A percentile compares a stretch with the other conserved stretches of the same genome.
phyloP scores from a whole-genome alignment of 2,329 filamentous ascomycete species.

The Metarhizium robertsii region DNA sequence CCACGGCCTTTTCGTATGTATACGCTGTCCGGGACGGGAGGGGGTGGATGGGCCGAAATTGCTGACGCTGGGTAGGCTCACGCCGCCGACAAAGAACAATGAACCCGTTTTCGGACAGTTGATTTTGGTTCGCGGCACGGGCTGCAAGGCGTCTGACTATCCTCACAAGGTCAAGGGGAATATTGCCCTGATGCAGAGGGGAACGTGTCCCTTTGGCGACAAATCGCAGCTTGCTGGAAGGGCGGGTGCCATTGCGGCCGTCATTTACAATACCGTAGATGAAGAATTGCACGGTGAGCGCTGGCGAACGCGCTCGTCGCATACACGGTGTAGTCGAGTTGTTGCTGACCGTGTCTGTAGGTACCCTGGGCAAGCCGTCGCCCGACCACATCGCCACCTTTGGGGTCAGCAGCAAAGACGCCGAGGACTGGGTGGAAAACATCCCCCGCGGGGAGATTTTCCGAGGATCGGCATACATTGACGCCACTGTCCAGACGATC shows the following conservation, averaged over 20 bases:
- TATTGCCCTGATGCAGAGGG: slow-evolving; percentile 63
- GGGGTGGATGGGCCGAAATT: background rate
- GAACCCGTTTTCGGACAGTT: slow-evolving; percentile 51
- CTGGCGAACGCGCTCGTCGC: no score
- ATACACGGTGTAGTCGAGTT: no score
- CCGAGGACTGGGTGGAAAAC: slow-evolving; percentile 42
- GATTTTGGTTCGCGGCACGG: slow-evolving; percentile 50
- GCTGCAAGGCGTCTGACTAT: slow-evolving; percentile 57
- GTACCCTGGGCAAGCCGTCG: slow-evolving; percentile 56
- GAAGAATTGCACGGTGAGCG: slow-evolving; percentile 42
- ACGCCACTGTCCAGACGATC: slow-evolving; percentile 45
- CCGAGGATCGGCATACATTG: slow-evolving; percentile 49
- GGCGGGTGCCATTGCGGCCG: slow-evolving; percentile 60
- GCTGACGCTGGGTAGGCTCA: slow-evolving; percentile 35
- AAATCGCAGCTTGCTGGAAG: slow-evolving; percentile 61
- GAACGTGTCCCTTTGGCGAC: slow-evolving; percentile 59
- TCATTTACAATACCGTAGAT: slow-evolving; percentile 66
- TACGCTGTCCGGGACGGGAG: background rate
- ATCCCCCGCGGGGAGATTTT: slow-evolving; percentile 42
- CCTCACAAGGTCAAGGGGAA: slow-evolving; percentile 47
- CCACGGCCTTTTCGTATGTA: slow-evolving; percentile 37
- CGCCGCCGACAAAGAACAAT: slow-evolving; percentile 52
- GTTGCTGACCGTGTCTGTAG: background rate
- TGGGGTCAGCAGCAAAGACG: slow-evolving; percentile 52
- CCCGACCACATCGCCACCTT: slow-evolving; percentile 58